These are phyloP conservation scores for Pachyrhizus erosus DNA, from an alignment of 306 rosid species.

Conservation along the genomic window DNA sequence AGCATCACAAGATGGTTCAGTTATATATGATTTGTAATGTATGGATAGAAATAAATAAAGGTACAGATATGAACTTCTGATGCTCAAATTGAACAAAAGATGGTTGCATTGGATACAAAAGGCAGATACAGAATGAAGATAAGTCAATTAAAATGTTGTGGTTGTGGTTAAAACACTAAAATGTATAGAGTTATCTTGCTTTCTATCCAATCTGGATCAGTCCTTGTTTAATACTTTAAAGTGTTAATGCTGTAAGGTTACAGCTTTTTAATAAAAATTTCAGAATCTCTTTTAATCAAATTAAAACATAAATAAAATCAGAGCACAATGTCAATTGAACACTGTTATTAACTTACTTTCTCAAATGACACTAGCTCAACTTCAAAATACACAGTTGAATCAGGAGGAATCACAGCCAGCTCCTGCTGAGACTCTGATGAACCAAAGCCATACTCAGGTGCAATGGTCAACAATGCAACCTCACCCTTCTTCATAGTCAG, in stretches of 20 bases:
- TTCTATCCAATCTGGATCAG: background rate
- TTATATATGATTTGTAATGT: background rate
- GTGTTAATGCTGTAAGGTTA: background rate
- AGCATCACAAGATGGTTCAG: background rate
- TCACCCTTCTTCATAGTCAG: constrained; percentile 95
- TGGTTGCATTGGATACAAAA: background rate
- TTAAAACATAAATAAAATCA: background rate
- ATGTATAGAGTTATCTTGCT: background rate
- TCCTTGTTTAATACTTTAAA: background rate
- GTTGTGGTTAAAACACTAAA: background rate
- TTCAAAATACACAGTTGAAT: constrained; percentile 79
- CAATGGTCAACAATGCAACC: constrained; percentile 71
- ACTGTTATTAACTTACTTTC: constrained; percentile 58
- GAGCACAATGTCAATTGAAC: background rate
- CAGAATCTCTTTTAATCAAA: background rate
- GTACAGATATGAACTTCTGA: background rate
- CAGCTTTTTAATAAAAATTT: background rate
- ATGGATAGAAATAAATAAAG: background rate
- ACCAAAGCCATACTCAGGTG: constrained; percentile 92
- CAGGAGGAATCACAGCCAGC: constrained; percentile 81
- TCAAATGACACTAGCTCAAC: constrained; percentile 84
- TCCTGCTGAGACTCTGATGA: constrained; percentile 69
- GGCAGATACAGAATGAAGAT: background rate
- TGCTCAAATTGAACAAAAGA: background rate
- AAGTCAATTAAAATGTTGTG: background rate